Conservation (phyloP, 345 rosid genomes). For the Linum tenue region DNA sequence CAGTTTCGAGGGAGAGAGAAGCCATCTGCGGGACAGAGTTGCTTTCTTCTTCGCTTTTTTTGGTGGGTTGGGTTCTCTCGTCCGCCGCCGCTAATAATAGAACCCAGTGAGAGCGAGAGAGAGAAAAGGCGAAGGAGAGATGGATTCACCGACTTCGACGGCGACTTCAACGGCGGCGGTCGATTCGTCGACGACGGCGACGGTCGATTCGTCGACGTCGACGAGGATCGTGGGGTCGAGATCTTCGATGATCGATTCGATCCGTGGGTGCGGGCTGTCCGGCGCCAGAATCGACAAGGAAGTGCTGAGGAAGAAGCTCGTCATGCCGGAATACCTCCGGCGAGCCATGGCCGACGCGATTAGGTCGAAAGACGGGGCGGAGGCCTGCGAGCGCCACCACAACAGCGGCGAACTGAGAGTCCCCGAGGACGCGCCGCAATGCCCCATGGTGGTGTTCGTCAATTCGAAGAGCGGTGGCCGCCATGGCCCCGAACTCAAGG, state of each 20-base stretch:
- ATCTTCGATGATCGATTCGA: slow-evolving; percentile 55
- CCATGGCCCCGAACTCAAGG: slow-evolving; percentile 60
- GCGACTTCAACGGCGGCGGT: not conserved
- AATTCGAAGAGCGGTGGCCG: slow-evolving; percentile 85
- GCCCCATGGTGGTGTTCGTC: slow-evolving; percentile 73
- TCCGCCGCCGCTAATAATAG: not conserved
- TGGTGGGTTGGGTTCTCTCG: not conserved
- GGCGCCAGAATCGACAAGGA: slow-evolving; percentile 60
- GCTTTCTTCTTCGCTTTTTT: not conserved
- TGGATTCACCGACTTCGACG: slow-evolving; percentile 40
- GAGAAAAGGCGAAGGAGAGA: not conserved
- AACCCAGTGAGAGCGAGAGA: not conserved
- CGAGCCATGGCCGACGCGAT: slow-evolving; percentile 53
- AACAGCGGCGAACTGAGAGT: not conserved
- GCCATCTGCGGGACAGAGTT: not conserved
- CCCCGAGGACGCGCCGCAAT: slow-evolving; percentile 35
- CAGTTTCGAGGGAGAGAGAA: not conserved
- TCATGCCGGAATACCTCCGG: slow-evolving; percentile 67
- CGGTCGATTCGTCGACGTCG: slow-evolving; percentile 27
- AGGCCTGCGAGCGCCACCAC: slow-evolving; percentile 18
- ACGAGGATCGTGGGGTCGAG: slow-evolving; percentile 44
- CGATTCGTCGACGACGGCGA: not conserved
- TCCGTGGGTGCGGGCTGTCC: slow-evolving; percentile 52
- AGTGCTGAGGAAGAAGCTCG: slow-evolving; percentile 43
- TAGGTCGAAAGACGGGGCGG: slow-evolving; percentile 32